These are phyloP conservation scores for Calonectria leucothoes DNA, from an alignment of 2,329 filamentous ascomycete species.

Conservation along the genomic window DNA sequence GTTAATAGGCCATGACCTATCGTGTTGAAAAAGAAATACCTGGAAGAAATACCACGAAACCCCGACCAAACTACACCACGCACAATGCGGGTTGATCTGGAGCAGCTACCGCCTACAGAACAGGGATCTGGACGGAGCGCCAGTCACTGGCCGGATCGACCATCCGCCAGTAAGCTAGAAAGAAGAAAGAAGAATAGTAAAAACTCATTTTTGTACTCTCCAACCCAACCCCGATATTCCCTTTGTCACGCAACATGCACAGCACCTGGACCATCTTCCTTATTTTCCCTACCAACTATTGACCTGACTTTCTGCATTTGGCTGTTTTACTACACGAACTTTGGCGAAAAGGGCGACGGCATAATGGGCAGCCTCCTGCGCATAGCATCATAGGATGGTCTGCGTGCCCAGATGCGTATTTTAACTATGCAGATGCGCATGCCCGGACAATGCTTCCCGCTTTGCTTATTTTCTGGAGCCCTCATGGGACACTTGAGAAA, in stretches of 20 bases:
- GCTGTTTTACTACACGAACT: conserved; percentile 37
- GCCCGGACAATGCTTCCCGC: background rate
- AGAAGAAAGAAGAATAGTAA: conserved; percentile 34
- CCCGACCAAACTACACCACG: conserved; percentile 20
- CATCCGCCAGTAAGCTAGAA: conserved; percentile 29
- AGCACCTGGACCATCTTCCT: conserved; percentile 36
- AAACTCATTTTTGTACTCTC: conserved; percentile 33
- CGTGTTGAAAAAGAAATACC: conserved; percentile 36
- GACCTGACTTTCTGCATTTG: conserved; percentile 30
- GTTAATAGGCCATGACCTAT: conserved; percentile 30
- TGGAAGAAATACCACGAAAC: conserved; percentile 34
- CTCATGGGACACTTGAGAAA: conserved; percentile 5
- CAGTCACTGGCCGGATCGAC: conserved; percentile 18
- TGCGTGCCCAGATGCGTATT: conserved; percentile 11
- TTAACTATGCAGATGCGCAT: background rate
- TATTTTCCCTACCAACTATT: conserved; percentile 28
- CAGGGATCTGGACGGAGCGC: conserved; percentile 18
- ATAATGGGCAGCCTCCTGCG: conserved; percentile 11
- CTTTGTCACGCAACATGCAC: conserved; percentile 37
- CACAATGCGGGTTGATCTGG: conserved; percentile 16
- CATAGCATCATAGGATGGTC: conserved; percentile 3
- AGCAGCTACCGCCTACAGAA: conserved; percentile 25
- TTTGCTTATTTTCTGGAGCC: conserved; percentile 3
- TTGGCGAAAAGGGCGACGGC: conserved; percentile 29
- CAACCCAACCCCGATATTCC: conserved; percentile 28